Evolutionary conservation across 1,284 basidiomycete genomes (phyloP).

Genomic region (Grifola frondosa): DNA sequence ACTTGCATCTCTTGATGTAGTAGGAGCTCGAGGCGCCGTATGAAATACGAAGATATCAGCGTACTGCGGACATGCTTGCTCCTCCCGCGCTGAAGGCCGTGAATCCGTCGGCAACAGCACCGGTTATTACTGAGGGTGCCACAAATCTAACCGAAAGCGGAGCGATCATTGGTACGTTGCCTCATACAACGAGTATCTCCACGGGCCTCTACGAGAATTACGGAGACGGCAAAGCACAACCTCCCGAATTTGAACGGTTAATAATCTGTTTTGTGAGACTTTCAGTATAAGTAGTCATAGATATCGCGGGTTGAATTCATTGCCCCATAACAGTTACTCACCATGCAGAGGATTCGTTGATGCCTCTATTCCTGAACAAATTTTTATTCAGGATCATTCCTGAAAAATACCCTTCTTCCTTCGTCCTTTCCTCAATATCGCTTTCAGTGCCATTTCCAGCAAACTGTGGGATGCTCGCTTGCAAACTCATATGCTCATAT

Average conservation of each 20-base stretch:
- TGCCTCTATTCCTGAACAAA: slow-evolving; percentile 36
- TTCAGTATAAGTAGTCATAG: no score
- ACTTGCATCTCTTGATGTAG: slow-evolving; percentile 26
- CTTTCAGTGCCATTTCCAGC: slow-evolving; percentile 21
- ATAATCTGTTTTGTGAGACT: slow-evolving; percentile 38
- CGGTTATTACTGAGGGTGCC: slow-evolving; percentile 35
- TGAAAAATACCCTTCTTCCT: slow-evolving; percentile 31
- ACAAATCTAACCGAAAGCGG: slow-evolving; percentile 37
- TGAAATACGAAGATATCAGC: slow-evolving; percentile 47
- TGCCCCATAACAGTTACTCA: slow-evolving; percentile 37
- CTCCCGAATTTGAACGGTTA: slow-evolving; percentile 36
- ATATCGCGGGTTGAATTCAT: no score
- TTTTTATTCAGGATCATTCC: slow-evolving; percentile 32
- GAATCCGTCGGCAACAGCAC: slow-evolving; percentile 34
- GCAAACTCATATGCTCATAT: slow-evolving; percentile 23
- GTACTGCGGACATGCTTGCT: slow-evolving; percentile 36
- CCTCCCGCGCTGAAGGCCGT: slow-evolving; percentile 36
- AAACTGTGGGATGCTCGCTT: slow-evolving; percentile 25
- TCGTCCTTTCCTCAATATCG: slow-evolving; percentile 28
- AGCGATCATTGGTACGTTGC: slow-evolving; percentile 32
- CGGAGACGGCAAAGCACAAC: slow-evolving; percentile 37
- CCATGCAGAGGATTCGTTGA: slow-evolving; percentile 41
- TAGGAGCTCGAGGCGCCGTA: slow-evolving; percentile 52
- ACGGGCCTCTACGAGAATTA: slow-evolving; percentile 41
- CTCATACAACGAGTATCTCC: not conserved